These are phyloP conservation scores for Teunomyces cretensis DNA, from an alignment of 805 yeast species.

Conservation along the genomic window DNA sequence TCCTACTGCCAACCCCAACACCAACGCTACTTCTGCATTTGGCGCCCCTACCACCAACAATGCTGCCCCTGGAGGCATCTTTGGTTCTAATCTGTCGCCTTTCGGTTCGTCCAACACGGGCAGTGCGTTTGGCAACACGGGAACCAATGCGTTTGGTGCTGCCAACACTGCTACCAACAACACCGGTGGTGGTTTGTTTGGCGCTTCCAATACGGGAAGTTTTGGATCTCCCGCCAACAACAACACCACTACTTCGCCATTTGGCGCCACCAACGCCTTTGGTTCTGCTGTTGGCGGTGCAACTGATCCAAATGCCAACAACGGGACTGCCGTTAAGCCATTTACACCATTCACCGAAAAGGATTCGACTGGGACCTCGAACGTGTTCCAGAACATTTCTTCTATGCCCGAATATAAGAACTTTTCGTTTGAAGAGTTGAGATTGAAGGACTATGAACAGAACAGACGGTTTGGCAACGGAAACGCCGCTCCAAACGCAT, in stretches of 20 bases:
- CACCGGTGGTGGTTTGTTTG: slow-evolving; percentile 25
- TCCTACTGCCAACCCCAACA: slow-evolving; percentile 17
- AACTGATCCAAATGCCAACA: slow-evolving; percentile 36
- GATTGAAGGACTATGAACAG: slow-evolving; percentile 83
- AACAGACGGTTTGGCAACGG: slow-evolving; percentile 60
- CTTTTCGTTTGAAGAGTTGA: slow-evolving; percentile 82
- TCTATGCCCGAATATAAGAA: slow-evolving; percentile 89
- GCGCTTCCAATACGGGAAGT: slow-evolving; percentile 19
- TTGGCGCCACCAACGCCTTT: slow-evolving; percentile 25
- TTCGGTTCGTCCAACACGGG: slow-evolving; percentile 5
- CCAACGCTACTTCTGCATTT: slow-evolving; percentile 23
- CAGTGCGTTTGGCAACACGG: slow-evolving; percentile 1
- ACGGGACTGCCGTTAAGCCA: slow-evolving; percentile 74
- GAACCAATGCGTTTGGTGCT: slow-evolving; percentile 42
- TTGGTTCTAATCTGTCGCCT: slow-evolving; percentile 12
- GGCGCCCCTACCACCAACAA: slow-evolving; percentile 25
- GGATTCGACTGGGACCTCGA: slow-evolving; percentile 58
- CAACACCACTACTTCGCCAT: slow-evolving; percentile 22
- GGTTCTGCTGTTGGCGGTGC: slow-evolving; percentile 22
- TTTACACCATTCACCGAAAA: slow-evolving; percentile 70
- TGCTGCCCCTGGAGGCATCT: slow-evolving; percentile 15
- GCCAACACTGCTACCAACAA: slow-evolving; percentile 9
- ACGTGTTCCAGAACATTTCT: slow-evolving; percentile 69
- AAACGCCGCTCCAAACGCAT: not conserved
- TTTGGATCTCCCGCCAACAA: slow-evolving; percentile 13